phyloP scores from a whole-genome alignment of 1,284 basidiomycete genomes.

The Papiliotrema terrestris region DNA sequence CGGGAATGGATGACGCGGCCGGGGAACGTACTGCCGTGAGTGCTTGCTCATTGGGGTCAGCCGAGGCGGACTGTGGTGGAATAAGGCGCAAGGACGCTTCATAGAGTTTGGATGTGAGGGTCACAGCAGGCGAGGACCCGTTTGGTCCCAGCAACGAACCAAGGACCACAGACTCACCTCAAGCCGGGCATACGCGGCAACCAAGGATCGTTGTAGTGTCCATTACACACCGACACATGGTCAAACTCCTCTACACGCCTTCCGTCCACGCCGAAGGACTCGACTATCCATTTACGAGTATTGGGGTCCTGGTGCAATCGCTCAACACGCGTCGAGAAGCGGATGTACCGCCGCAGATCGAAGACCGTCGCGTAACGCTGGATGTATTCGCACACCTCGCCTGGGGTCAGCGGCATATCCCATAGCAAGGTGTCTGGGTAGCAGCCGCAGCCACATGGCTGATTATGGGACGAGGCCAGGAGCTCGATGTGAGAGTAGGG shows the following conservation, averaged over 20 bases:
- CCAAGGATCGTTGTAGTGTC: conserved; percentile 53
- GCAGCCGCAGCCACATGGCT: too few species aligned
- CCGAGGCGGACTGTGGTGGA: too few species aligned
- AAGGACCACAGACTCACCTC: conserved; percentile 16
- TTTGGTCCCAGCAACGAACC: not conserved
- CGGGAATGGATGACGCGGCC: conserved; percentile 51
- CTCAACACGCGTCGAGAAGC: conserved; percentile 45
- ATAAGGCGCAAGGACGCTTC: too few species aligned
- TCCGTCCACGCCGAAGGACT: conserved; percentile 6
- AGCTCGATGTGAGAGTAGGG: not conserved
- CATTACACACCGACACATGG: conserved; percentile 48
- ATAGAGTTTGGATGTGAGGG: too few species aligned
- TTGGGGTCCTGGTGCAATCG: conserved; percentile 22
- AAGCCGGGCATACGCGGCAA: conserved; percentile 50
- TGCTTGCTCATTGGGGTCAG: not conserved
- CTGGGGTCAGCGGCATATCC: not conserved
- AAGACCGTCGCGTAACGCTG: conserved; percentile 34
- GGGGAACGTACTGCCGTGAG: conserved; percentile 31
- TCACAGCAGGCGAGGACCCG: too few species aligned
- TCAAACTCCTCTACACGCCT: conserved; percentile 30
- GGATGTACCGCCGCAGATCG: conserved; percentile 30
- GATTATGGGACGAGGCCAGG: too few species aligned
- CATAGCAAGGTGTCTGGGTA: not conserved
- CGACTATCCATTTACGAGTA: conserved; percentile 24
- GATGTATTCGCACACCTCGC: conserved; percentile 37